These are phyloP conservation scores for Aspergillus carbonarius DNA, from an alignment of 2,329 filamentous ascomycete species.

Conservation along the genomic window DNA sequence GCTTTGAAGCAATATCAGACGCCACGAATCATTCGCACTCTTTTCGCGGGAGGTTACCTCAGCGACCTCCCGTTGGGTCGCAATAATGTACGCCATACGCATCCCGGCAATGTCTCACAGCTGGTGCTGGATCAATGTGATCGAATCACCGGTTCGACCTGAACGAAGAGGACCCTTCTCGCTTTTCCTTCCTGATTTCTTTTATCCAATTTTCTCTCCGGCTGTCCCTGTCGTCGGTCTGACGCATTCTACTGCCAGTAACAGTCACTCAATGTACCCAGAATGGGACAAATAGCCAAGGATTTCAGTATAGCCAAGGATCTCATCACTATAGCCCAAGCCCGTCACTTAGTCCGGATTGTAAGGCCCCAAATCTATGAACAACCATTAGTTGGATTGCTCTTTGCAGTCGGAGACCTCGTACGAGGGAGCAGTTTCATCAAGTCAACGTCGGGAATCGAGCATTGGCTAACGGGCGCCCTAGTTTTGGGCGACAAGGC, in stretches of 20 bases:
- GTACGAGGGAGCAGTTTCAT: neutral
- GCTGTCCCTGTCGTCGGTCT: neutral
- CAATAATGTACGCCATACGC: conserved; percentile 8
- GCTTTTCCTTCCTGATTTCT: neutral
- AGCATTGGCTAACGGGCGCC: conserved; percentile 15
- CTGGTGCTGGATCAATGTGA: conserved; percentile 2
- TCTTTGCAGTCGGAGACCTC: neutral
- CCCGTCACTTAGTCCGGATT: neutral
- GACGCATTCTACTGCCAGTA: neutral
- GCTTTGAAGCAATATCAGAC: neutral
- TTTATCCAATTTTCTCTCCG: neutral
- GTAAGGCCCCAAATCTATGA: neutral
- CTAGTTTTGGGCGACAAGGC: conserved; percentile 27
- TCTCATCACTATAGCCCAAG: neutral
- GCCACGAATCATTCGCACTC: conserved; percentile 3
- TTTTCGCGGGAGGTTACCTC: conserved; percentile 2
- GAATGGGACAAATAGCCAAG: neutral
- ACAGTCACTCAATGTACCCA: neutral
- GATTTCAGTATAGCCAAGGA: neutral
- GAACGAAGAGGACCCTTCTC: neutral
- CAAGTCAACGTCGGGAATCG: neutral
- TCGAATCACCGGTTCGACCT: neutral
- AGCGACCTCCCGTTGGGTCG: conserved; percentile 6
- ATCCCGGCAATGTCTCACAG: conserved; percentile 5
- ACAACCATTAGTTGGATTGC: conserved; percentile 10